These are phyloP conservation scores for Sphagnum contortum DNA, from an alignment of 225 moss, liverwort and hornwort genomes.

Conservation along the genomic window DNA sequence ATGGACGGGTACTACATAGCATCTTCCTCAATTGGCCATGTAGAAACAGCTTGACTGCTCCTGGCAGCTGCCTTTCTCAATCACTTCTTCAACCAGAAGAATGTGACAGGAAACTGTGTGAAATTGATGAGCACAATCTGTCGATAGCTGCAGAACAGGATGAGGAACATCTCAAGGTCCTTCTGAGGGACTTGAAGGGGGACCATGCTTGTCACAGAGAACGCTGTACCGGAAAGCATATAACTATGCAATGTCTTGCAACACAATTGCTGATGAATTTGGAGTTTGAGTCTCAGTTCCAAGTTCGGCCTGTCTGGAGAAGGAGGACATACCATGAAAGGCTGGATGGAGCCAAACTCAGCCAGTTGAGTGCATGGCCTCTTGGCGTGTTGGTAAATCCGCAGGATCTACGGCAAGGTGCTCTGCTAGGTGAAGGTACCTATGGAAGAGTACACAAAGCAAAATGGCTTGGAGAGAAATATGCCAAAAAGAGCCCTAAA, in stretches of 20 bases:
- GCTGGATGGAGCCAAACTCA: background rate
- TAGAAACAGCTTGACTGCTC: background rate
- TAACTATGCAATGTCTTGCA: background rate
- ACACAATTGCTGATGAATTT: background rate
- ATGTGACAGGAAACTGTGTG: background rate
- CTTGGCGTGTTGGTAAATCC: background rate
- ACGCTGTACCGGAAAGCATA: background rate
- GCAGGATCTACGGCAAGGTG: background rate
- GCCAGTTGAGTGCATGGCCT: background rate
- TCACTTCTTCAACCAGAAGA: background rate
- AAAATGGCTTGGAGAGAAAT: constrained; percentile 6
- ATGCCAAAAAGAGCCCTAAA: constrained; percentile 1
- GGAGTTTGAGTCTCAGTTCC: no score
- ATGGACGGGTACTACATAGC: no score
- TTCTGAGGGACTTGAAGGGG: background rate
- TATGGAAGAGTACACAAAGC: background rate
- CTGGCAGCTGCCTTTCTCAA: no score
- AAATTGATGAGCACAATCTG: background rate
- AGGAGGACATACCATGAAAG: background rate
- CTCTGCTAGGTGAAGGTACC: background rate
- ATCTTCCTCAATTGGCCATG: background rate
- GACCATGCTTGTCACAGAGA: background rate
- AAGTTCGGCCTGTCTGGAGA: background rate
- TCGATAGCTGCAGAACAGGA: background rate
- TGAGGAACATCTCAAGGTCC: background rate